phyloP scores from a whole-genome alignment of 148 eudicot species.

The Rhododendron henanense region DNA sequence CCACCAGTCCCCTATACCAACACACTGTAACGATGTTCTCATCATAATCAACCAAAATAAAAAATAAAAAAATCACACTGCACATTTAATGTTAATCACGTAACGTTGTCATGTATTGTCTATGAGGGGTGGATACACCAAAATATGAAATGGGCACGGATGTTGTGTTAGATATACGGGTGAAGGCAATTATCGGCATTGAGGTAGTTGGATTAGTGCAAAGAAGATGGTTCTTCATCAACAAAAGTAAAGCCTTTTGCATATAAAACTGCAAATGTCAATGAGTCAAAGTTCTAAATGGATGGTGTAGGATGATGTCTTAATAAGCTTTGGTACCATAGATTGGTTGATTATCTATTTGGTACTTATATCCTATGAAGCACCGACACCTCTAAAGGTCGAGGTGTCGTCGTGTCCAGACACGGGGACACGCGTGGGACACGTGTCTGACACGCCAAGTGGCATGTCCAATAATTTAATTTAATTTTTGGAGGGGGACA shows the following conservation, averaged over 20 bases:
- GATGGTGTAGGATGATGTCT: not conserved
- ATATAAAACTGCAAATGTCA: not conserved
- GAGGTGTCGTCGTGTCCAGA: too few species aligned
- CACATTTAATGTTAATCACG: not conserved
- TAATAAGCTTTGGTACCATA: not conserved
- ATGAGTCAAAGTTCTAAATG: not conserved
- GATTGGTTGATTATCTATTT: not conserved
- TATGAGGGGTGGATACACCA: not conserved
- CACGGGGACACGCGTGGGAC: too few species aligned
- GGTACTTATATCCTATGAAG: too few species aligned
- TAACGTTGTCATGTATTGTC: not conserved
- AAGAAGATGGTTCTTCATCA: not conserved
- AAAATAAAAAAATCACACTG: not conserved
- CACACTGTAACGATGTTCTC: not conserved
- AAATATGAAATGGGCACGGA: not conserved
- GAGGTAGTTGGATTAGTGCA: not conserved
- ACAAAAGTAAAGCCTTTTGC: not conserved
- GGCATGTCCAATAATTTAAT: too few species aligned
- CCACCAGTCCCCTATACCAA: not conserved
- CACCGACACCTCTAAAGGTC: too few species aligned
- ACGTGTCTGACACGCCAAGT: too few species aligned
- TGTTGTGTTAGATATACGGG: not conserved
- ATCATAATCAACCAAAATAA: not conserved
- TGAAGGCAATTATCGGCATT: not conserved
- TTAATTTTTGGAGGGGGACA: too few species aligned